Percentiles rank a stretch among this genome's conserved stretches.
These are phyloP conservation scores for Ambrosia artemisiifolia DNA, from an alignment of 129 eudicot species.

Conservation along the genomic window DNA sequence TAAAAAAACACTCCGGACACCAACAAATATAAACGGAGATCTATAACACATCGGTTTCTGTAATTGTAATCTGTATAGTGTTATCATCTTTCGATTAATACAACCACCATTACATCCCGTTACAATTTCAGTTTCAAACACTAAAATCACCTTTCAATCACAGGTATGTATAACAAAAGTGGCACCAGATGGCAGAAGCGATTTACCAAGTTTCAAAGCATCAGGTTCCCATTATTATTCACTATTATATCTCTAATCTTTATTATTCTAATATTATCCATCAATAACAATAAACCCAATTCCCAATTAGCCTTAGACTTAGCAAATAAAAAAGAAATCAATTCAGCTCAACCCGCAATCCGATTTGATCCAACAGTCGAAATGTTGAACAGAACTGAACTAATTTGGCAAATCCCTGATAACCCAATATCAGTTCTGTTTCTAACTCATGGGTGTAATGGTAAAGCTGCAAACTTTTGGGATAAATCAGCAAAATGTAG, in stretches of 20 bases:
- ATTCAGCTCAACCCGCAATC: constrained; percentile 28
- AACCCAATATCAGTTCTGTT: constrained; percentile 73
- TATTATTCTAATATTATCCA: constrained; percentile 30
- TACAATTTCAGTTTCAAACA: too few relatives aligned
- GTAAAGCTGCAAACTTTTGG: constrained; percentile 80
- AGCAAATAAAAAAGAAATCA: constrained; percentile 23
- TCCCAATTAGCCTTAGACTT: constrained; percentile 15
- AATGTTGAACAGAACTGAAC: constrained; percentile 43
- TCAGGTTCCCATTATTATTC: constrained; percentile 34
- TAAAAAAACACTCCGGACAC: too few relatives aligned
- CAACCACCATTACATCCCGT: too few relatives aligned
- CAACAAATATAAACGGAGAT: too few relatives aligned
- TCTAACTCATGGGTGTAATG: constrained; percentile 86
- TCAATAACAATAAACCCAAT: constrained; percentile 34
- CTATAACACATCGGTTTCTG: too few relatives aligned
- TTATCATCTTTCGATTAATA: too few relatives aligned
- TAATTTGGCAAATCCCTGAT: constrained; percentile 79
- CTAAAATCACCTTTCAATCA: neutral
- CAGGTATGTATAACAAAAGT: neutral
- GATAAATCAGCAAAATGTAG: constrained; percentile 57
- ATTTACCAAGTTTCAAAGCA: neutral
- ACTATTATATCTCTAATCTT: constrained; percentile 33
- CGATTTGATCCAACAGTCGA: constrained; percentile 52
- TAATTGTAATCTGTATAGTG: too few relatives aligned
- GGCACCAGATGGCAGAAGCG: too few relatives aligned